Evolutionary conservation across 2,329 filamentous ascomycete species (phyloP).

Genomic region (Trichoderma oligosporum): DNA sequence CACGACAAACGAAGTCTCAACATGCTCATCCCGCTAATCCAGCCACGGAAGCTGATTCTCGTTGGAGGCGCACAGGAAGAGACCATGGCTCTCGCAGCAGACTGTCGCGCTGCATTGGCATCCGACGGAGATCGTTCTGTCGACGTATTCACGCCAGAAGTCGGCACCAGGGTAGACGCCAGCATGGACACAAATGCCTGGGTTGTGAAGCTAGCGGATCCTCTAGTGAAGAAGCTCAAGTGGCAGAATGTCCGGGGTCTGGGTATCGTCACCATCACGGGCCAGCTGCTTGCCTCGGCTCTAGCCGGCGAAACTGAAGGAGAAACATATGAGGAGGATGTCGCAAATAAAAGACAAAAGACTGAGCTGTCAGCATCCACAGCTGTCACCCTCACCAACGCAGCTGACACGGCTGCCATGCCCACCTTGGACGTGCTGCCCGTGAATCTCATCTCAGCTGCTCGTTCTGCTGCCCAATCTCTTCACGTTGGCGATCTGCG

Average conservation of each 20-base stretch:
- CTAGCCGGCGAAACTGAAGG: slow-evolving; percentile 42
- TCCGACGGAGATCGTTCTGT: slow-evolving; percentile 48
- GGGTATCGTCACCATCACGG: slow-evolving; percentile 89
- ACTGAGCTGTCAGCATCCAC: slow-evolving; percentile 35
- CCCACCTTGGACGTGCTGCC: slow-evolving; percentile 55
- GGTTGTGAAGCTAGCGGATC: slow-evolving; percentile 85
- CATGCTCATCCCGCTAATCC: slow-evolving; percentile 91
- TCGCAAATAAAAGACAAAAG: slow-evolving; percentile 48
- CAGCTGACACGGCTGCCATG: slow-evolving; percentile 31
- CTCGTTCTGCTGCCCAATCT: slow-evolving; percentile 74
- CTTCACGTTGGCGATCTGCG: slow-evolving; percentile 92
- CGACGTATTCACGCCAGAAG: slow-evolving; percentile 75
- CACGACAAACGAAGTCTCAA: slow-evolving; percentile 92
- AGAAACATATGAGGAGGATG: slow-evolving; percentile 44
- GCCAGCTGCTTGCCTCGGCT: slow-evolving; percentile 49
- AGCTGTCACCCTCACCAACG: slow-evolving; percentile 25
- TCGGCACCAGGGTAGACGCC: slow-evolving; percentile 75
- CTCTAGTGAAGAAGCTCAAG: slow-evolving; percentile 78
- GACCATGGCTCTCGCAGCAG: slow-evolving; percentile 71
- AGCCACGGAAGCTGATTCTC: slow-evolving; percentile 92
- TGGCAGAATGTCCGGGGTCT: slow-evolving; percentile 93
- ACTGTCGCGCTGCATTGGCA: slow-evolving; percentile 68
- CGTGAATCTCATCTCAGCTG: slow-evolving; percentile 62
- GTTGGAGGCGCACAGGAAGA: slow-evolving; percentile 76
- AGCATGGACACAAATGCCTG: slow-evolving; percentile 98